A percentile compares a stretch with the other conserved stretches of the same genome.
Conservation (phyloP, 768 basidiomycete species). For the Mycena galericulata region DNA sequence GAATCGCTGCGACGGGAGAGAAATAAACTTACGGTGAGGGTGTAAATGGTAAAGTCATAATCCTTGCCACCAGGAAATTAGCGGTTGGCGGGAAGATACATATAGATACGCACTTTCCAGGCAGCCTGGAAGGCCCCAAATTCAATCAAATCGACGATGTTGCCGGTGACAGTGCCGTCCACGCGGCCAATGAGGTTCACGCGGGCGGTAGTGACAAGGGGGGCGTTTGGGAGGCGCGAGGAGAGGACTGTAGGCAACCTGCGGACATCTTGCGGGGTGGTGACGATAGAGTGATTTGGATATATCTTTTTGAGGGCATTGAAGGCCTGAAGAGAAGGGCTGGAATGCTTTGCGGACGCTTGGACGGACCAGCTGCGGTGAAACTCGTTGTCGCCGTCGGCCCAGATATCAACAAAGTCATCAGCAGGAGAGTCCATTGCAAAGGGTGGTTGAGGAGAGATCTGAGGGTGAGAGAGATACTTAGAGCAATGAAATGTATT, state of each 20-base stretch:
- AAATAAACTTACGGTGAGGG: conserved; percentile 56
- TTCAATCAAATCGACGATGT: conserved; percentile 62
- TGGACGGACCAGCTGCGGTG: conserved; percentile 57
- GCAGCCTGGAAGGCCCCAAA: conserved; percentile 66
- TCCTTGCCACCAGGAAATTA: conserved; percentile 51
- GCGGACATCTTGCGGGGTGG: conserved; percentile 64
- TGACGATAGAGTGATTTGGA: conserved; percentile 70
- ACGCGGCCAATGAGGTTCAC: conserved; percentile 64
- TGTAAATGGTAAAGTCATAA: conserved; percentile 68
- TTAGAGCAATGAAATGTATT: background rate
- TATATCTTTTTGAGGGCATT: conserved; percentile 68
- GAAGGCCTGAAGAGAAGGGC: conserved; percentile 56
- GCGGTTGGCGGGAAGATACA: background rate
- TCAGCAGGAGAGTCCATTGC: conserved; percentile 41
- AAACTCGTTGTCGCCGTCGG: conserved; percentile 49
- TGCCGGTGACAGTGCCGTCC: conserved; percentile 58
- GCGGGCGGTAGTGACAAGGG: conserved; percentile 59
- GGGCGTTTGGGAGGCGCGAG: conserved; percentile 59
- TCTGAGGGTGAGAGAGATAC: background rate
- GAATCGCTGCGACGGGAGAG: background rate
- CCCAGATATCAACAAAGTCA: conserved; percentile 60
- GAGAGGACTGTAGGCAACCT: conserved; percentile 62
- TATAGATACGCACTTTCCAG: conserved; percentile 64
- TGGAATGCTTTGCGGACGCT: conserved; percentile 65
- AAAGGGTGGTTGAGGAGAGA: background rate